Percentiles rank a stretch among this genome's conserved stretches.
These are phyloP conservation scores for Aspergillus luchuensis DNA, from an alignment of 2,329 filamentous ascomycete species.

Conservation along the genomic window DNA sequence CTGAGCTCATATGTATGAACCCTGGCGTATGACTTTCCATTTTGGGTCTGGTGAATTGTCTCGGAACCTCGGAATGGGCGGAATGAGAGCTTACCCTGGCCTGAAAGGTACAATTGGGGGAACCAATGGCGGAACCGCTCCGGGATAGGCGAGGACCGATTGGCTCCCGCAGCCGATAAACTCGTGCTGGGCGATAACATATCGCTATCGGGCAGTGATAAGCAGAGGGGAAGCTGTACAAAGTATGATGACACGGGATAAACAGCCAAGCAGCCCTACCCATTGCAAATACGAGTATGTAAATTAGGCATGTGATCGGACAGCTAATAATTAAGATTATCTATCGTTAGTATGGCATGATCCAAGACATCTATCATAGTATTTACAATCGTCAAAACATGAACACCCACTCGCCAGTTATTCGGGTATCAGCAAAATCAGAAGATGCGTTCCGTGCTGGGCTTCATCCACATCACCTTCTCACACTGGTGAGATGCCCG, in stretches of 20 bases:
- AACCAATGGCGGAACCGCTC: background rate
- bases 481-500: conserved; percentile 22
- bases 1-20: background rate
- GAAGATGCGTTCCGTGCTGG: conserved; percentile 16
- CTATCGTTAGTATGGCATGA: conserved; percentile 2
- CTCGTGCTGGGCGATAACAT: background rate
- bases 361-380: conserved; percentile 4
- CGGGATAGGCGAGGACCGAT: background rate
- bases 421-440: background rate
- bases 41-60: background rate
- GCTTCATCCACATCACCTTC: conserved; percentile 14
- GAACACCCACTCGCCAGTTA: background rate
- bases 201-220: background rate
- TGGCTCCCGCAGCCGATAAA: background rate
- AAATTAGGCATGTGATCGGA: background rate
- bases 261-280: no score
- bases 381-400: conserved; percentile 10
- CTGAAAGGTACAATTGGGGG: background rate
- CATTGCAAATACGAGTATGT: background rate
- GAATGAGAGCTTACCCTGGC: background rate
- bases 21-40: background rate
- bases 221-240: background rate
- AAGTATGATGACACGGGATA: no score
- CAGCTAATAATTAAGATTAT: background rate
- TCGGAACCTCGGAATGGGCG: conserved; percentile 10